Conservation (phyloP, 2,329 filamentous ascomycete genomes). For the Penicillium paneum region DNA sequence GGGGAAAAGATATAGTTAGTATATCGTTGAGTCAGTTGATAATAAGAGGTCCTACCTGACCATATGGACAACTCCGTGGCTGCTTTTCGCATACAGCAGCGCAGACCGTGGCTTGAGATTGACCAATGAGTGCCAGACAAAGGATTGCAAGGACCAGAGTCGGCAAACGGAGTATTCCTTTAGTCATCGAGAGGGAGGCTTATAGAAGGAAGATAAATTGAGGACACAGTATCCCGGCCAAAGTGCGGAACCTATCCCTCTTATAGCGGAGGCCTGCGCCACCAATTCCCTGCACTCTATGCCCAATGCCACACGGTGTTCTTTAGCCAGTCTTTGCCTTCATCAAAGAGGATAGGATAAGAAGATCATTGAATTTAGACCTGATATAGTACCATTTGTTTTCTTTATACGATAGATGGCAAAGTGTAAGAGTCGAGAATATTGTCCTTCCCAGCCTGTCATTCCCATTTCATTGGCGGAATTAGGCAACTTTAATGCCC, state of each 20-base stretch:
- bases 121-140: not conserved
- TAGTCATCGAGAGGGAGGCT: not conserved
- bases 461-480: not conserved
- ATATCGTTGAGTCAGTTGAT: not conserved
- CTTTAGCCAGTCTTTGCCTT: not conserved
- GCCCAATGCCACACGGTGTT: not conserved
- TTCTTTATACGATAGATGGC: not conserved
- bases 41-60: not conserved
- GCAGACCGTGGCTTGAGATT: not conserved
- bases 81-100: not conserved
- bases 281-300: not conserved
- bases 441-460: not conserved
- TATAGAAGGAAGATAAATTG: not conserved
- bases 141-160: not conserved
- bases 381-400: not conserved
- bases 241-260: not conserved
- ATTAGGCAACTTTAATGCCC: not conserved
- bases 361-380: not conserved
- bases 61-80: not conserved
- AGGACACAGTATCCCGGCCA: not conserved
- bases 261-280: not conserved
- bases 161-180: not conserved
- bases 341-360: not conserved
- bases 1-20: not conserved
- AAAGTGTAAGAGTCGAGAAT: not conserved